These are phyloP conservation scores for Lentinula raphanica DNA, from an alignment of 768 basidiomycete species.

Conservation along the genomic window DNA sequence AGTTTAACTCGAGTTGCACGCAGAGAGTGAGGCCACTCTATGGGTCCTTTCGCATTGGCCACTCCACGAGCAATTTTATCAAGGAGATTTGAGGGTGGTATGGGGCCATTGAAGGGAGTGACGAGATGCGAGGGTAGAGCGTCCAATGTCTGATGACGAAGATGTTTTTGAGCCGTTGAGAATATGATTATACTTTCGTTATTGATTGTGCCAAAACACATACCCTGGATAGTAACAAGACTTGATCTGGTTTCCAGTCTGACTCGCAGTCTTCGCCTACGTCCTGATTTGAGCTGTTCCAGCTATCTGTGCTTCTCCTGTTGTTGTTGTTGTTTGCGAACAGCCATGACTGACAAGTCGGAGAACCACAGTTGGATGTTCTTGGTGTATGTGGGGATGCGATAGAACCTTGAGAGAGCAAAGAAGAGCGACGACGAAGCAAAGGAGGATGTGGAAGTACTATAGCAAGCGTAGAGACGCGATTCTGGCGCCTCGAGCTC, in stretches of 20 bases:
- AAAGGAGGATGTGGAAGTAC: constrained; percentile 57
- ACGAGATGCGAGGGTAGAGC: constrained; percentile 78
- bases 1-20: constrained; percentile 81
- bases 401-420: constrained; percentile 39
- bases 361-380: constrained; percentile 41
- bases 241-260: constrained; percentile 74
- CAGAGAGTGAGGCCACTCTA: constrained; percentile 79
- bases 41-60: constrained; percentile 64
- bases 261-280: constrained; percentile 57
- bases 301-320: constrained; percentile 77
- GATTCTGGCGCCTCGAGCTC: constrained; percentile 48
- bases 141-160: constrained; percentile 62
- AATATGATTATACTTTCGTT: not conserved
- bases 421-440: constrained; percentile 43
- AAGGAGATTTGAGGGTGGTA: constrained; percentile 81
- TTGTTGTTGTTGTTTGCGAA: constrained; percentile 40
- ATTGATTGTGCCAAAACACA: constrained; percentile 21
- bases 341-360: constrained; percentile 47
- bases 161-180: not conserved
- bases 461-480: constrained; percentile 53
- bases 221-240: constrained; percentile 63
- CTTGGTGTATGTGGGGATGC: constrained; percentile 56
- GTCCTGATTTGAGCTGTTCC: constrained; percentile 74
- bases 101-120: constrained; percentile 79
- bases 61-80: constrained; percentile 83